A percentile compares a stretch with the other conserved stretches of the same genome.
Conservation (phyloP, 2,329 filamentous ascomycete genomes). For the Stachybotrys chlorohalonatus region DNA sequence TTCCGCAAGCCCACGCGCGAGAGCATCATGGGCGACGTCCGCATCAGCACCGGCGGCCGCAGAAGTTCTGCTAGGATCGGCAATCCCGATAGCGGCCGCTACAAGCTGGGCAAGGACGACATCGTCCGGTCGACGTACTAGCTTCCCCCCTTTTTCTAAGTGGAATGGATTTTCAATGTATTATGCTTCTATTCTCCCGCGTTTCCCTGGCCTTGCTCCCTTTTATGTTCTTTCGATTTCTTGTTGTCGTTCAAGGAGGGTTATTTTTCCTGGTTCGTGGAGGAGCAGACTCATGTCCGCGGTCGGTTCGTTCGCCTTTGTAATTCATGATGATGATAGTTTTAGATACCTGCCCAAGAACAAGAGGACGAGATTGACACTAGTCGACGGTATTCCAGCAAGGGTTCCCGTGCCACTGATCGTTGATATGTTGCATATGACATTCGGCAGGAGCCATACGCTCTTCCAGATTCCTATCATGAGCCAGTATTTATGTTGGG, state of each 20-base stretch:
- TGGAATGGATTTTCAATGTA: neutral
- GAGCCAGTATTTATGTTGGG: too few relatives aligned
- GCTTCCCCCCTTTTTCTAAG: slow-evolving; percentile 2
- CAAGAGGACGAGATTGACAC: too few relatives aligned
- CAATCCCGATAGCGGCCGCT: slow-evolving; percentile 47
- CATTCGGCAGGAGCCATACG: too few relatives aligned
- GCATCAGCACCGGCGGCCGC: slow-evolving; percentile 36
- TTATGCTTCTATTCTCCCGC: too few relatives aligned
- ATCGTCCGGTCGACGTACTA: slow-evolving; percentile 67
- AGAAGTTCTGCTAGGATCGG: slow-evolving; percentile 43
- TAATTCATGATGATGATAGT: neutral
- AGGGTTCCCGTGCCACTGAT: too few relatives aligned
- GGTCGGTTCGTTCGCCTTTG: neutral
- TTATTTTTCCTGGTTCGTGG: neutral
- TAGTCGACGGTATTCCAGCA: too few relatives aligned
- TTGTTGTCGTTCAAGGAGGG: neutral
- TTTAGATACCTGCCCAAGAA: neutral
- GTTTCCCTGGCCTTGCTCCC: too few relatives aligned
- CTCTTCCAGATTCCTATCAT: too few relatives aligned
- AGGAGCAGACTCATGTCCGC: neutral
- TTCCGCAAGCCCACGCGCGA: slow-evolving; percentile 85
- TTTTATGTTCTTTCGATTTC: neutral
- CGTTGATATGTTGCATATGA: too few relatives aligned
- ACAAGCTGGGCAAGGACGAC: slow-evolving; percentile 71
- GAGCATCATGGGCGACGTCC: slow-evolving; percentile 66